Evolutionary conservation across 805 yeast species (phyloP).

Genomic region (Priceomyces carsonii): DNA sequence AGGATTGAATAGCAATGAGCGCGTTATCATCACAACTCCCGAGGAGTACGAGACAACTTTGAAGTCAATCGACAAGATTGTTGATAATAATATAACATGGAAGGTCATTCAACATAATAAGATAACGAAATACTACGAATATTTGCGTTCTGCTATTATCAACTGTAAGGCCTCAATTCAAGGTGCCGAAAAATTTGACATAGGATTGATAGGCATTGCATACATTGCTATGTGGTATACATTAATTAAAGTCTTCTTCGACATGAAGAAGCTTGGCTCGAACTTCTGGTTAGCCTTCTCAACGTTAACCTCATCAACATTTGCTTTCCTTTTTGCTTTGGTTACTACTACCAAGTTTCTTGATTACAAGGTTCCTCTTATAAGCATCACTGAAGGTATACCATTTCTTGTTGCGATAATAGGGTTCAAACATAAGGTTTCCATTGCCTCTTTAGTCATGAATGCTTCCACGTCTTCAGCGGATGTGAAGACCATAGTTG

Average conservation of each 20-base stretch:
- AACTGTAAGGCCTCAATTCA: constrained; percentile 49
- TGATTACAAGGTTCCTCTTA: constrained; percentile 63
- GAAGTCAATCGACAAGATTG: constrained; percentile 22
- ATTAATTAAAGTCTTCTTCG: constrained; percentile 67
- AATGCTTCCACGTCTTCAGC: constrained; percentile 37
- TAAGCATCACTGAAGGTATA: constrained; percentile 82
- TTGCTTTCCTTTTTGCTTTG: constrained; percentile 79
- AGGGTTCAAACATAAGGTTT: constrained; percentile 86
- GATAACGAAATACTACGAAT: constrained; percentile 56
- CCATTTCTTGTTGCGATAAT: constrained; percentile 91
- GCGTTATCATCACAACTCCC: constrained; percentile 39
- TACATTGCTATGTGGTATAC: constrained; percentile 89
- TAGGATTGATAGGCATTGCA: constrained; percentile 74
- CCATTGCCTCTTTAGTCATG: constrained; percentile 63
- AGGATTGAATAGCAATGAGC: constrained; percentile 43
- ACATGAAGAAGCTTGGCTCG: constrained; percentile 78
- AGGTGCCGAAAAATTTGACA: constrained; percentile 85
- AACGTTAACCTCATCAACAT: constrained; percentile 72
- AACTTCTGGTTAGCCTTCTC: constrained; percentile 85
- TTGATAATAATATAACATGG: constrained; percentile 55
- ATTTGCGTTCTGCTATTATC: constrained; percentile 39
- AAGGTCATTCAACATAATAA: constrained; percentile 59
- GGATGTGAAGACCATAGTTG: constrained; percentile 46
- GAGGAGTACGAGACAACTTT: constrained; percentile 26
- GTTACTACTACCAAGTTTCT: constrained; percentile 58